Conservation (phyloP, 331 rosid species). For the Pyracantha coccinea region DNA sequence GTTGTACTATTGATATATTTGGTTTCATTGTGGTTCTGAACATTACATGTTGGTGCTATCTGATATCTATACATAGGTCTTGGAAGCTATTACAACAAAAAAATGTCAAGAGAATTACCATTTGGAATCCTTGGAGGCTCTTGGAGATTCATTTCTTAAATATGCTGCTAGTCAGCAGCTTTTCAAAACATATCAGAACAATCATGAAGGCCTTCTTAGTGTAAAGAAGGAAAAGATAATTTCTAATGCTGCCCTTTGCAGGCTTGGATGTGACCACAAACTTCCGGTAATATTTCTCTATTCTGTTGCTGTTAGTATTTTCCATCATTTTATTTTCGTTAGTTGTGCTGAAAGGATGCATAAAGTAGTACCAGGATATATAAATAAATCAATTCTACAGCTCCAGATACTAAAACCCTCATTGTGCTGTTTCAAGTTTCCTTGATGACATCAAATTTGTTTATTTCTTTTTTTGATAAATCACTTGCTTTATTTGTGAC, state of each 20-base stretch:
- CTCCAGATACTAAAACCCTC: too few relatives aligned
- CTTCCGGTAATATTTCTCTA: constrained; percentile 51
- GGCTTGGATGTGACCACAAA: constrained; percentile 43
- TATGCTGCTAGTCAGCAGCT: constrained; percentile 70
- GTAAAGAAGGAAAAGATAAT: constrained; percentile 56
- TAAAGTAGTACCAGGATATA: neutral
- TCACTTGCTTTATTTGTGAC: neutral
- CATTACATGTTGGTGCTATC: neutral
- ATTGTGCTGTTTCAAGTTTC: too few relatives aligned
- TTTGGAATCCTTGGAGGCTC: constrained; percentile 82
- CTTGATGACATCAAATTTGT: too few relatives aligned
- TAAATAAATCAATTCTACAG: too few relatives aligned
- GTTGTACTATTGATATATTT: too few relatives aligned
- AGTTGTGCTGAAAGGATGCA: neutral
- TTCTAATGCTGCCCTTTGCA: constrained; percentile 61
- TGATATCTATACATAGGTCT: constrained; percentile 36
- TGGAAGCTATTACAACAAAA: constrained; percentile 84
- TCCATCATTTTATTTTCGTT: neutral
- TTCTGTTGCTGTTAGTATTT: constrained; percentile 6
- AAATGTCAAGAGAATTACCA: constrained; percentile 61
- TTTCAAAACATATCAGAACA: constrained; percentile 35
- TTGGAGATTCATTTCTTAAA: constrained; percentile 92
- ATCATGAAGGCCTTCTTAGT: constrained; percentile 79
- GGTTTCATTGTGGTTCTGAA: neutral
- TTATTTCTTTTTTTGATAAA: neutral